phyloP scores from a whole-genome alignment of 805 yeast genomes.

The Suhomyces pyralidae region DNA sequence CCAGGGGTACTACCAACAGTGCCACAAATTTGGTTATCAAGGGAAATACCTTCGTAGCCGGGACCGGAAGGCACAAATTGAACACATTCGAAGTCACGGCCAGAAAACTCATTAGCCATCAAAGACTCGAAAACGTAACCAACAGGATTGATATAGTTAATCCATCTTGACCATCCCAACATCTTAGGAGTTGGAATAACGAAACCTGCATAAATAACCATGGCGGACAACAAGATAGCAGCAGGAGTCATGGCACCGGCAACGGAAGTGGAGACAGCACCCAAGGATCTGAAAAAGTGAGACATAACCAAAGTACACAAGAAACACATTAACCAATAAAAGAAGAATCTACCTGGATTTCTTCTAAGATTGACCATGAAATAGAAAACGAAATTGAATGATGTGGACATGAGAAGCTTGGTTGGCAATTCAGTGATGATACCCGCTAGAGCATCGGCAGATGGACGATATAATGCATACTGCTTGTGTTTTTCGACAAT shows the following conservation, averaged over 20 bases:
- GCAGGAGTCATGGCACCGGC: slow-evolving; percentile 47
- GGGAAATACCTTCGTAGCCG: slow-evolving; percentile 32
- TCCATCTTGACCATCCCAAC: slow-evolving; percentile 61
- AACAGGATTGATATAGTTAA: slow-evolving; percentile 41
- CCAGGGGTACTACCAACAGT: slow-evolving; percentile 25
- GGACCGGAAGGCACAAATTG: slow-evolving; percentile 46
- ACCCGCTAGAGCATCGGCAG: slow-evolving; percentile 63
- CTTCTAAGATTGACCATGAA: slow-evolving; percentile 54
- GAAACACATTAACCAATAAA: slow-evolving; percentile 44
- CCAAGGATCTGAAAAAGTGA: slow-evolving; percentile 41
- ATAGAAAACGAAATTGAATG: slow-evolving; percentile 50
- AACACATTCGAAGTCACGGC: slow-evolving; percentile 45
- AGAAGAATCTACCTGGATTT: slow-evolving; percentile 53
- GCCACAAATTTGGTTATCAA: slow-evolving; percentile 31
- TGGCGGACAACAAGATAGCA: slow-evolving; percentile 44
- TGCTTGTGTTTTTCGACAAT: slow-evolving; percentile 58
- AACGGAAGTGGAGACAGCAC: slow-evolving; percentile 39
- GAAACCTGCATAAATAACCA: slow-evolving; percentile 54
- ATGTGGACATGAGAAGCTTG: slow-evolving; percentile 42
- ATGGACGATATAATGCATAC: slow-evolving; percentile 56
- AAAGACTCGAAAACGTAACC: slow-evolving; percentile 48
- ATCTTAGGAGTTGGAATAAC: slow-evolving; percentile 41
- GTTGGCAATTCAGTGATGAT: slow-evolving; percentile 56
- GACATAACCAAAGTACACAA: slow-evolving; percentile 52
- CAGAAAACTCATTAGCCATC: slow-evolving; percentile 56